phyloP scores from a whole-genome alignment of 352 stramenopile species.

The Globisporangium apiculatum region DNA sequence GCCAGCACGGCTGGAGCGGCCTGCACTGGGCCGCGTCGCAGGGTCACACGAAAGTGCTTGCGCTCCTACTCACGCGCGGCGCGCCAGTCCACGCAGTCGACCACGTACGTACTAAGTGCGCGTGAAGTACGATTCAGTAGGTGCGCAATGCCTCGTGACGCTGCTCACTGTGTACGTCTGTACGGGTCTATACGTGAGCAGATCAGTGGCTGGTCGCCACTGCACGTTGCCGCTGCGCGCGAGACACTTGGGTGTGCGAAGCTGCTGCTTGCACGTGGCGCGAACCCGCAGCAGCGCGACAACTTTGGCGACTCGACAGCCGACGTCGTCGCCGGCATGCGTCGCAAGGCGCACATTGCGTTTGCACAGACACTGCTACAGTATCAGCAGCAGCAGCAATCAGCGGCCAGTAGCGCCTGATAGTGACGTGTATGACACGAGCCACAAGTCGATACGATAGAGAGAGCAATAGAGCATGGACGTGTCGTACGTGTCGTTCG shows the following conservation, averaged over 20 bases:
- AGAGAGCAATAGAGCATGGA: neutral
- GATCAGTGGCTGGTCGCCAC: conserved; percentile 59
- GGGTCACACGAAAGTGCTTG: conserved; percentile 43
- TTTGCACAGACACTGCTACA: conserved; percentile 39
- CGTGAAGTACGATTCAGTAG: neutral
- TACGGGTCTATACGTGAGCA: conserved; percentile 5
- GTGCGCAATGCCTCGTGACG: neutral
- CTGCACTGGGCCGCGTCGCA: conserved; percentile 75
- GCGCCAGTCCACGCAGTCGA: conserved; percentile 50
- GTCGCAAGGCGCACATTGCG: conserved; percentile 32
- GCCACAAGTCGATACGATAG: neutral
- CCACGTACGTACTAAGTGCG: conserved; percentile 28
- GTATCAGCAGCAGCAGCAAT: neutral
- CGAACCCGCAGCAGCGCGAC: conserved; percentile 30
- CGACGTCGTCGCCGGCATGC: conserved; percentile 28
- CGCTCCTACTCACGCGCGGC: conserved; percentile 33
- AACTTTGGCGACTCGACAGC: conserved; percentile 43
- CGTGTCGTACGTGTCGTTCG: too few species aligned
- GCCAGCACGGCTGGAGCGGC: conserved; percentile 67
- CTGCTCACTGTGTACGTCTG: too few species aligned
- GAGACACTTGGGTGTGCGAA: conserved; percentile 34
- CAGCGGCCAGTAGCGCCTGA: neutral
- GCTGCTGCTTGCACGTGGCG: conserved; percentile 37
- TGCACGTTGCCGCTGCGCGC: conserved; percentile 62
- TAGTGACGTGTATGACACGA: neutral